phyloP scores from a whole-genome alignment of 345 rosid genomes.

The Eucalyptus rudis region DNA sequence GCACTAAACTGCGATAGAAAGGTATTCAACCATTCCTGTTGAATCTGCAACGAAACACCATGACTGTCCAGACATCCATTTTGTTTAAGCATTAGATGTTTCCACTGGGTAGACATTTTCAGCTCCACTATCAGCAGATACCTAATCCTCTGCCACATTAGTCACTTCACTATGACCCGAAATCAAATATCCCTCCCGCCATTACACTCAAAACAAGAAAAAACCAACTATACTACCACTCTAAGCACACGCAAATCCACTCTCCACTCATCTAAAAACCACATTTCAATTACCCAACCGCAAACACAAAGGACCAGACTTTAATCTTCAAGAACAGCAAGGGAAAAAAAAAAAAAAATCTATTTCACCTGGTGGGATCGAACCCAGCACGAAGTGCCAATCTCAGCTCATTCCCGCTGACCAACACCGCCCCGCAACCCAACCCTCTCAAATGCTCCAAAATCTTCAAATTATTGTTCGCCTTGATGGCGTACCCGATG shows the following conservation, averaged over 20 bases:
- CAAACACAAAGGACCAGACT: not conserved
- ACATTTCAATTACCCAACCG: not conserved
- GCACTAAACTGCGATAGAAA: not conserved
- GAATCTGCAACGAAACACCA: not conserved
- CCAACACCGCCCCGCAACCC: constrained; percentile 95
- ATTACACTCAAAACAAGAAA: not conserved
- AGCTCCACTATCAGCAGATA: not conserved
- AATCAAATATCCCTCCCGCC: not conserved
- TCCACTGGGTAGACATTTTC: not conserved
- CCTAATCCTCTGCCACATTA: not conserved
- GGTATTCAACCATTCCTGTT: not conserved
- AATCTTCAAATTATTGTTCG: constrained; percentile 84
- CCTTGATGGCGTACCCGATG: constrained; percentile 90
- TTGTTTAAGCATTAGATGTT: not conserved
- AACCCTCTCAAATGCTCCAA: constrained; percentile 81
- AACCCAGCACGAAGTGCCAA: constrained; percentile 84
- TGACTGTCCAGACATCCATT: not conserved
- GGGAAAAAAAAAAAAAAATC: too few species aligned
- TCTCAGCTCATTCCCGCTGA: constrained; percentile 92
- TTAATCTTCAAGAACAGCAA: not conserved
- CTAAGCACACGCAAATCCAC: not conserved
- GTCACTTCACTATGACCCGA: not conserved
- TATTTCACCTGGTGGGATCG: constrained; percentile 71
- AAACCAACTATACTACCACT: not conserved
- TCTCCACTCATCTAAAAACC: not conserved